Base-by-base conservation (phyloP, 306 rosid genomes). In the Arachis hypogaea region DNA sequence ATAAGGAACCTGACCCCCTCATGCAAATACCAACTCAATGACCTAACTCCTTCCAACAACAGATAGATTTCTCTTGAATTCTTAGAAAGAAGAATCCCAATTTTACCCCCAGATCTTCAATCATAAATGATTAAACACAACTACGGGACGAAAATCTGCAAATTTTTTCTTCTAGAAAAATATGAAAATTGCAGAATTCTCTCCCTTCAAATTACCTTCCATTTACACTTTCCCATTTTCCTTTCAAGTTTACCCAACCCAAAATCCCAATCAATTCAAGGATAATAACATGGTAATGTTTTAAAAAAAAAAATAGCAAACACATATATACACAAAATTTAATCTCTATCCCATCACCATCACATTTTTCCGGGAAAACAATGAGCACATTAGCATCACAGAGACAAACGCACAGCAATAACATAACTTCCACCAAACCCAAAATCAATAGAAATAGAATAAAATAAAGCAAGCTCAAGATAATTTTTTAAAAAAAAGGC, bases 301-400 rank as follows among this genome's bases (percentile, higher is more conserved):
- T 22, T 22, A 1, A 22, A 22, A 22, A 22, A 22, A 22, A 22
- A 22, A 22, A 22, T 22, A 22, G 28, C 28, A 22, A 22, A 22
- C 28, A 22, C 28, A 22, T 22, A 22, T 22, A 22, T 22, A 22
- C 28, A 22, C 28, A 22, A 22, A 22, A 22, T 22, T 22, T 22
- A 22, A 22, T 22, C 18, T 55, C 30, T 44, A 44, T 22, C 59
- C 65, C 14, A 6, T 63, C n/a, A 45, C 65, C 40, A 6, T 58
- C 11, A 63, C 22, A 58, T 57, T 43, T 18, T 6, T 2, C 30
- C 30, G 58, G 36, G 59, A 42, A 54, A n/a, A 11, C 52, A 75
- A 68, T 22, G 28, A 50, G 22, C 75, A 77, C 77, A 60, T 77
- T 74, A 29, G 54, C 41, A 69, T 69, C 36, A 38, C 4, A 60